These are phyloP conservation scores for Chrysoporthe puriensis DNA, from an alignment of 2,329 filamentous ascomycete genomes.

Conservation along the genomic window DNA sequence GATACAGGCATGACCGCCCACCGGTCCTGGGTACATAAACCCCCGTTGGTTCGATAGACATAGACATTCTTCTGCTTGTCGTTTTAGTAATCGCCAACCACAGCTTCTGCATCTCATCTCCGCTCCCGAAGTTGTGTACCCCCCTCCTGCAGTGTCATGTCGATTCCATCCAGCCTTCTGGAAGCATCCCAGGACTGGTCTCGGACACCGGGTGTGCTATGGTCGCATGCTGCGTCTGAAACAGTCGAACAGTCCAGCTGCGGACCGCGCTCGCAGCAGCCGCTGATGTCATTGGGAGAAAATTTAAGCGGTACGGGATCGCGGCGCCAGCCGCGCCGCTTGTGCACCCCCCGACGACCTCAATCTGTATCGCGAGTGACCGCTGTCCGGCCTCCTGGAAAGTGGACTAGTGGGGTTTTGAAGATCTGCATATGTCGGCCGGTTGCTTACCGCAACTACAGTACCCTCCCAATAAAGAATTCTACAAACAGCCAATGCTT, in stretches of 20 bases:
- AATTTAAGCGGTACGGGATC: neutral
- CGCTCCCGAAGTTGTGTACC: neutral
- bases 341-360: neutral
- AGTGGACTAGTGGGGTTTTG: neutral
- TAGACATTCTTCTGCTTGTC: constrained; percentile 24
- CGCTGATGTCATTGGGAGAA: constrained; percentile 4
- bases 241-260: neutral
- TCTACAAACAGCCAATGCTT: neutral
- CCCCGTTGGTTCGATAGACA: constrained; percentile 25
- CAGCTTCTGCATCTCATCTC: constrained; percentile 2
- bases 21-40: constrained; percentile 20
- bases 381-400: neutral
- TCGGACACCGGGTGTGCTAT: neutral
- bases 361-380: neutral
- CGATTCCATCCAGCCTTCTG: neutral
- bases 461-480: neutral
- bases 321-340: neutral
- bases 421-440: neutral
- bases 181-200: neutral
- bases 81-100: constrained; percentile 19
- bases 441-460: neutral
- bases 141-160: neutral
- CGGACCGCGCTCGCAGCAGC: neutral
- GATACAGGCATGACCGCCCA: constrained; percentile 15
- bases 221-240: neutral